Evolutionary conservation across 2,329 filamentous ascomycete genomes (phyloP), one percentile per base, ranked within the genome.

Genomic region (Paradendryphiella salina): DNA sequence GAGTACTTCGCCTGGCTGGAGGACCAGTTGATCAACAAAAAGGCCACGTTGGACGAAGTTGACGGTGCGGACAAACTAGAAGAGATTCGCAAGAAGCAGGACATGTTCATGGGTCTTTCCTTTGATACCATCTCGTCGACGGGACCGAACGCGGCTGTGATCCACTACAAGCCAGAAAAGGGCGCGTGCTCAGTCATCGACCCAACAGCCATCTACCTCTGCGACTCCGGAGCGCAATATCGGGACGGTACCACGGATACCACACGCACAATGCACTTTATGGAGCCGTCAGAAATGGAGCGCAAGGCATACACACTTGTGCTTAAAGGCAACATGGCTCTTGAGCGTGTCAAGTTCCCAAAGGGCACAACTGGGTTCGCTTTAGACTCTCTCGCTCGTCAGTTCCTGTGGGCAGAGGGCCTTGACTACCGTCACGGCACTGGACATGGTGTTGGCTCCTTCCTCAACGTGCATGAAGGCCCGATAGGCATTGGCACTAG

Each of bases 1-100:
- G 86, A 96, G 70, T 99, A 91, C 72, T 96, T 99, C 72, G 90
- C 94, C 10, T 99, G 94, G 94, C 82, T 99, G 3, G 94, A 99
- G 73, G 84, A 96, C 64, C 87, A 96, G 67, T 79, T 99, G 18
- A 70, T 89, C 51, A 83, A 80, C 59, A 86, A 93, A 71, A 87
- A 88, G 56, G 82, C 81, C 1, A 81, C 78, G 3, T 75, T 99
- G 6, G 91, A 97, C 66, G 94, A 99, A 71, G 90, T 96, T 2
- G 81, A 89, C 60, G 94, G 84, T n/a, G 91, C 92, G 13, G 90
- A 96, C 70, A 95, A 96, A 75, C 81, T 99, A 2, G 90, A 96
- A 71, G 80, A 84, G 54, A 78, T 91, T 40, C 84, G 90, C 48
- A 81, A 82, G 29, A 84, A 84, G 66, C 80, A 85, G 49, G 77